Evolutionary conservation across 164 flowering plant species (phyloP), one percentile per base, ranked within the genome.

Genomic region (Vitis labrusca): DNA sequence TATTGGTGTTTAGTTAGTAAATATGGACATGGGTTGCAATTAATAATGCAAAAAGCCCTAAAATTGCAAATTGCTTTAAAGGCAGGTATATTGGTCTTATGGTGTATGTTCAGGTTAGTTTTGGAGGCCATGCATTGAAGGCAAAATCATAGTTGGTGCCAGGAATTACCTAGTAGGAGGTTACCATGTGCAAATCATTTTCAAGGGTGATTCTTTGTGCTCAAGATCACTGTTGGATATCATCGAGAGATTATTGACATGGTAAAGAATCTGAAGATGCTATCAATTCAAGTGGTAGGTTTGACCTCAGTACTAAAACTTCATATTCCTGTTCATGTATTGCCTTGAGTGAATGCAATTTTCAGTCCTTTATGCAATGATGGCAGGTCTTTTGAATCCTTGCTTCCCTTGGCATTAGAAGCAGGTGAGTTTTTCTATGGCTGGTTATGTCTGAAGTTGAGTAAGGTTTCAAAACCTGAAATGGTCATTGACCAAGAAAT

Each of bases 101-200:
- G 54, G 32, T 68, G 27, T 67, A 13, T 72, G 63, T 68, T 68
- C 75, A 76, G 75, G 70, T 76, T 53, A 8, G 56, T 60, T 50
- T 72, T 53, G 68, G 69, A 44, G 59, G 68, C 72, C 56, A 17
- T 64, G 30, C 6, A 32, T 54, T 17, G 32, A 32, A 50, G 23
- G 68, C 11, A 15, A 56, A 66, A 66, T 16, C 51, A 49, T 37
- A 19, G 9, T 51, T 2, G 10, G 51, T 8, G 44, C n/a, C 5
- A 27, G 10, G 44, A 50, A 23, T 17, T 47, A 12, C 63, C 51
- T 66, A 53, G 63, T 56, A 61, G 64, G 68, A 27, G 65, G 56
- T 52, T 52, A 13, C 54, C 57, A 44, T 32, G 44, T 32, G 44
- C 44, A 32, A 53, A 53, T 53, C 56, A 63, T 17, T 8, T 47